Evolutionary conservation across 345 rosid genomes (phyloP), one percentile per base, ranked within the genome.

Genomic region (Populus pruinosa): DNA sequence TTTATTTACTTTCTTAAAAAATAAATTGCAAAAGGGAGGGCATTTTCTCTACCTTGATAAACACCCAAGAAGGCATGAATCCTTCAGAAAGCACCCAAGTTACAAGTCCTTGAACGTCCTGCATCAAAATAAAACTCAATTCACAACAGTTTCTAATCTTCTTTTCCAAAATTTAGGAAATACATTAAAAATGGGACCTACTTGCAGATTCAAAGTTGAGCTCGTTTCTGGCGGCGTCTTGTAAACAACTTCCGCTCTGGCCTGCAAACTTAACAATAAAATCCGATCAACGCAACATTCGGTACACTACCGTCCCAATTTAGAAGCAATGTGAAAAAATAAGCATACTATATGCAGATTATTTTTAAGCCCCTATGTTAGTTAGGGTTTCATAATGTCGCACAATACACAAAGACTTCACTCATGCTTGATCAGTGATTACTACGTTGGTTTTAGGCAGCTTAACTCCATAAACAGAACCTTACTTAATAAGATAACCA

Each of bases 21-120:
- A 47, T 4, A 47, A 47, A 14, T 47, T 47, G 1, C 50, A 5
- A 43, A 69, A 65, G 70, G 13, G 62, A 62, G 33, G 63, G 17
- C 35, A 62, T 18, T 39, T 20, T 43, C 27, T 50, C 79, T 83
- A 91, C 99, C 92, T 93, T 96, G 27, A 93, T 87, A 83, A 93
- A 87, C 7, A 90, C 90, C 99, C 99, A 95, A 5, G 96, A 82
- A 29, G 99, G 99, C 96, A 92, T 93, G 79, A 71, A 87, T 25
- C 98, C 99, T 74, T 96, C 94, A 27, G 88, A 92, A 80, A 96
- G 93, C 76, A 96, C 99, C 98, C 98, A 96, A n/a, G 96, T 91
- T 49, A 96, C 93, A 84, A 96, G 96, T 67, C 97, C 98, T 77
- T 92, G 96, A 82, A 96, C 88, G 70, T 96, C 99, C 99, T 93